Conservation (phyloP, 257 asterid species). For the Solanum sejunctum region DNA sequence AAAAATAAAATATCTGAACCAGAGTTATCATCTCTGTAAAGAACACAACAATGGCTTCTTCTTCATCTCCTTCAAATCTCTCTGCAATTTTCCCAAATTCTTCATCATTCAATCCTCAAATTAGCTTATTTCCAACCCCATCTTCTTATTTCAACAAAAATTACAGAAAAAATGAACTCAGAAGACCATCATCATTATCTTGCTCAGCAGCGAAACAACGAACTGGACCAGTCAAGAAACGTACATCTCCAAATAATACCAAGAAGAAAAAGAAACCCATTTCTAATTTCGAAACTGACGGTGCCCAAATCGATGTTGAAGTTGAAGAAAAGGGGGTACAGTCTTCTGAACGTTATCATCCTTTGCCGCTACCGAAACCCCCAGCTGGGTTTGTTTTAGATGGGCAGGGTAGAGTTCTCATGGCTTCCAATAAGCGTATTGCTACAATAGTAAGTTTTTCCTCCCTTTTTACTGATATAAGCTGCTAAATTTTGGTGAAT, state of each 20-base stretch:
- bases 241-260: not conserved
- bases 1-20: not conserved
- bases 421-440: constrained; percentile 78
- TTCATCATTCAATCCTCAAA: not conserved
- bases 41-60: constrained; percentile 2
- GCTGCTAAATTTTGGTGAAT: not conserved
- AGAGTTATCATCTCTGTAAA: not conserved
- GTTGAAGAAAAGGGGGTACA: constrained; percentile 8
- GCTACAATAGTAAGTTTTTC: constrained; percentile 56
- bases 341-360: constrained; percentile 17
- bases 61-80: constrained; percentile 3
- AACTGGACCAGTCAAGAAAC: constrained; percentile 26
- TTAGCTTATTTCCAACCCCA: not conserved
- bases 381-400: constrained; percentile 93
- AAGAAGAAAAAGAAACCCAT: constrained; percentile 18
- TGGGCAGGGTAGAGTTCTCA: constrained; percentile 71
- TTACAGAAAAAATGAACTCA: not conserved
- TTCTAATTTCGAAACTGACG: not conserved
- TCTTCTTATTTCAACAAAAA: not conserved
- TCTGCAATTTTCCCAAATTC: not conserved
- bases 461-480: not conserved
- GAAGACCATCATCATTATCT: not conserved
- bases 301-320: constrained; percentile 1
- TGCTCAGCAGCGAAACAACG: constrained; percentile 23
- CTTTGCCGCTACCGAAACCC: constrained; percentile 79